Conservation (phyloP, 441 rosid species). For the Corymbia citriodora region DNA sequence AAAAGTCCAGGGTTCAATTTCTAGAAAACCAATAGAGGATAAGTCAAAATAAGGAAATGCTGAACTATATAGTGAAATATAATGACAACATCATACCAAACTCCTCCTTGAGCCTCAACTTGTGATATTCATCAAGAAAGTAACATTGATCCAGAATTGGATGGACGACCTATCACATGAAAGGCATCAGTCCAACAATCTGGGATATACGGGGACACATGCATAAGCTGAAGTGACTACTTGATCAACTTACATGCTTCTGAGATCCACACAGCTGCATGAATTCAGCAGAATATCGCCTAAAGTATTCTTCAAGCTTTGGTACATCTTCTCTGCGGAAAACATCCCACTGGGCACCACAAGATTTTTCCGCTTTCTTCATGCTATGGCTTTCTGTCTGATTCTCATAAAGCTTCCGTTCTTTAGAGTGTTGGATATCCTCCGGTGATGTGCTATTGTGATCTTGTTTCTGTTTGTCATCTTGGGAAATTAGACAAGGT, state of each 20-base stretch:
- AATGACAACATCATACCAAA: slow-evolving; percentile 44
- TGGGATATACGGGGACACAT: neutral
- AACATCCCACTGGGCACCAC: slow-evolving; percentile 94
- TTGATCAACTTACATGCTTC: slow-evolving; percentile 44
- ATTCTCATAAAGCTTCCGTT: slow-evolving; percentile 19
- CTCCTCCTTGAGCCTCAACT: slow-evolving; percentile 83
- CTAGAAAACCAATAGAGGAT: slow-evolving; percentile 20
- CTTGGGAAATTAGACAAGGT: slow-evolving; percentile 8
- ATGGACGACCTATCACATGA: slow-evolving; percentile 58
- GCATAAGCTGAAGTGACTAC: neutral
- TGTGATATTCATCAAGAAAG: slow-evolving; percentile 74
- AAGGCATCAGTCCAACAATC: slow-evolving; percentile 12
- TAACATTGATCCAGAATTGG: slow-evolving; percentile 82
- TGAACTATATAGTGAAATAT: neutral
- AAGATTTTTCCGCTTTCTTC: slow-evolving; percentile 37
- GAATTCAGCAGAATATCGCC: slow-evolving; percentile 60
- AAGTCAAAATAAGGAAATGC: neutral
- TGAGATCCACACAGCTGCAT: slow-evolving; percentile 23
- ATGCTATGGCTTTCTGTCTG: slow-evolving; percentile 18
- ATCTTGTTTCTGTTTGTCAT: slow-evolving; percentile 27
- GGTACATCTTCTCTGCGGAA: slow-evolving; percentile 91
- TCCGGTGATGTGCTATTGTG: slow-evolving; percentile 39
- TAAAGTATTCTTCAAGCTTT: slow-evolving; percentile 70
- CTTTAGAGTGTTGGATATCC: slow-evolving; percentile 23
- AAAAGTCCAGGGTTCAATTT: slow-evolving; percentile 94